Percentiles rank a stretch among this genome's conserved stretches.
phyloP scores from a whole-genome alignment of 2,329 filamentous ascomycete genomes.

The Rugonectria rugulosa region DNA sequence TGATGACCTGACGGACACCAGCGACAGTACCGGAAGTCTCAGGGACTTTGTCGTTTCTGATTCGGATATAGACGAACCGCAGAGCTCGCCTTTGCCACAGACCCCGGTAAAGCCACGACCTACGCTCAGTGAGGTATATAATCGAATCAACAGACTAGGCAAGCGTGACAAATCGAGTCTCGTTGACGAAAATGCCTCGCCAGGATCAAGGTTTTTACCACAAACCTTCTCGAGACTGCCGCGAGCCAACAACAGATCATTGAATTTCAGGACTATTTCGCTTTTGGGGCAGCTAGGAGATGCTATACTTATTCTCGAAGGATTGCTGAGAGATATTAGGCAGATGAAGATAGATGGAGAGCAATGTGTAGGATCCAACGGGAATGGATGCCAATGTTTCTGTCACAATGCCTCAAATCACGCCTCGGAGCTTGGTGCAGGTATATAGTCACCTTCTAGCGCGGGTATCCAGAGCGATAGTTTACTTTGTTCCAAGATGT shows the following conservation, averaged over 20 bases:
- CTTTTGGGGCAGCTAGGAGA: background rate
- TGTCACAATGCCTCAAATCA: background rate
- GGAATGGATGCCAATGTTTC: background rate
- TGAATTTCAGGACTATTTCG: background rate
- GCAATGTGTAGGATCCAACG: background rate
- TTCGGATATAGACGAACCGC: background rate
- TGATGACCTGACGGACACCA: background rate
- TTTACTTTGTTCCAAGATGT: too few species aligned
- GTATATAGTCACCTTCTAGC: too few species aligned
- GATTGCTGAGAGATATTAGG: background rate
- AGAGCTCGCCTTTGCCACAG: background rate
- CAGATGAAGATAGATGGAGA: background rate
- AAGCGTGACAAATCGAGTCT: background rate
- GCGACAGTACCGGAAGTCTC: background rate
- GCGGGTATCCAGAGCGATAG: too few species aligned
- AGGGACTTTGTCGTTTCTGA: background rate
- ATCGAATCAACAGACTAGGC: background rate
- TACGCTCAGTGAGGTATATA: background rate
- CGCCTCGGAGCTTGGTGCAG: too few species aligned
- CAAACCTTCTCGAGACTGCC: background rate
- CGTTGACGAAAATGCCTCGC: background rate
- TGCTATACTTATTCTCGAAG: background rate
- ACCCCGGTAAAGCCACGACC: background rate
- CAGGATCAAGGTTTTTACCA: background rate
- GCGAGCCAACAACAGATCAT: background rate